phyloP scores from a whole-genome alignment of 495 filamentous ascomycete genomes.

The Hypoxylon fuscum region DNA sequence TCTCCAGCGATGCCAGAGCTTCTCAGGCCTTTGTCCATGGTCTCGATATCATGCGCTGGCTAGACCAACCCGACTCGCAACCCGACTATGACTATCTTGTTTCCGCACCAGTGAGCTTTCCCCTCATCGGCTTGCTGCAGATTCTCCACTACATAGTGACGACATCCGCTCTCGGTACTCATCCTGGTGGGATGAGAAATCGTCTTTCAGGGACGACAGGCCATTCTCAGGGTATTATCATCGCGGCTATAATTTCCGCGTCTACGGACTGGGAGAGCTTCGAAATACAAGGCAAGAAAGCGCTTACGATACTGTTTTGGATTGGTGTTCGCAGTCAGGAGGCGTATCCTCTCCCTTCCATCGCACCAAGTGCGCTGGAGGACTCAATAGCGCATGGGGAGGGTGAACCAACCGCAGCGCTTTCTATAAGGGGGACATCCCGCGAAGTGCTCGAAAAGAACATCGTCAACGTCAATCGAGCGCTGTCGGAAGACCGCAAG shows the following conservation, averaged over 20 bases:
- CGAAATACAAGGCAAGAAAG: constrained; percentile 70
- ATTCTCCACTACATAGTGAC: constrained; percentile 85
- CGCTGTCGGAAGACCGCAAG: constrained; percentile 80
- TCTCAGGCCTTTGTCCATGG: constrained; percentile 88
- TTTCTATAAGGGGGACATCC: constrained; percentile 83
- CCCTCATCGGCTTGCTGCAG: constrained; percentile 86
- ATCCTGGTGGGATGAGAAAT: constrained; percentile 78
- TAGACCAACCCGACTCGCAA: constrained; percentile 77
- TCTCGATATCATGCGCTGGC: constrained; percentile 83
- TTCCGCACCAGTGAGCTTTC: constrained; percentile 91
- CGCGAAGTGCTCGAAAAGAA: constrained; percentile 76
- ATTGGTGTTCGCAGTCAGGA: constrained; percentile 90
- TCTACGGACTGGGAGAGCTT: constrained; percentile 82
- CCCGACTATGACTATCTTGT: constrained; percentile 95
- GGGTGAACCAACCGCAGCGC: constrained; percentile 84
- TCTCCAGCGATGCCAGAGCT: constrained; percentile 79
- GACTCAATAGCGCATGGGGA: constrained; percentile 86
- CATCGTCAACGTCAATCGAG: constrained; percentile 84
- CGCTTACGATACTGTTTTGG: constrained; percentile 87
- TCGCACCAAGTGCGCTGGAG: constrained; percentile 80
- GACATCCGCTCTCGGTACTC: constrained; percentile 79
- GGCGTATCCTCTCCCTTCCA: constrained; percentile 83
- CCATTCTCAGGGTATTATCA: constrained; percentile 87
- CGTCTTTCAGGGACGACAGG: constrained; percentile 80
- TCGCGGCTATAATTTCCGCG: constrained; percentile 83